These are phyloP conservation scores for Clonostachys rosea DNA, from an alignment of 2,329 filamentous ascomycete genomes.

Conservation along the genomic window DNA sequence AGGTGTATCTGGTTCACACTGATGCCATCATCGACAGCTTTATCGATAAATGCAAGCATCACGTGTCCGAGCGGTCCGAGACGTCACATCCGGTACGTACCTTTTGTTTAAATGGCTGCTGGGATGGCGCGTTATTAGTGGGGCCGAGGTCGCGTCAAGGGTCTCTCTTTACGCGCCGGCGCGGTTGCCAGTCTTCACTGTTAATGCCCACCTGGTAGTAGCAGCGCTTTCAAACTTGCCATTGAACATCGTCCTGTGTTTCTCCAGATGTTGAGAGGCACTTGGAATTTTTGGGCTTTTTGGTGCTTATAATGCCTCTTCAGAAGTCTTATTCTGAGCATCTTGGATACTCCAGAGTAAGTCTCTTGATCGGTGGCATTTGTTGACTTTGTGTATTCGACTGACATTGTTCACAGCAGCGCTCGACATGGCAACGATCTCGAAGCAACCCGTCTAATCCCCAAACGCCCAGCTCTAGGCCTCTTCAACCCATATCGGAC, in stretches of 20 bases:
- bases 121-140: no score
- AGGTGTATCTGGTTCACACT: no score
- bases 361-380: neutral
- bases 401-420: slow-evolving; percentile 18
- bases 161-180: no score
- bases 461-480: slow-evolving; percentile 24
- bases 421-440: slow-evolving; percentile 47
- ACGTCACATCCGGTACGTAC: no score
- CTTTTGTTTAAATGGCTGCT: no score
- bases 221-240: neutral
- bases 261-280: no score
- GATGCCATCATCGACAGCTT: no score
- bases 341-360: slow-evolving; percentile 23
- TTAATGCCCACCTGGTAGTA: no score
- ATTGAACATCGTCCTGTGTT: neutral
- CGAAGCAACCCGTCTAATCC: slow-evolving; percentile 41
- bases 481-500: slow-evolving; percentile 47
- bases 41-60: no score
- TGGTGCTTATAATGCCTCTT: slow-evolving; percentile 17
- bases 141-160: no score
- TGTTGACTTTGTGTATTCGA: neutral
- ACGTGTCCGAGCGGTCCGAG: no score
- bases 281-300: neutral
- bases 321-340: slow-evolving; percentile 35
- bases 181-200: no score